phyloP scores from a whole-genome alignment of 352 stramenopile genomes.

The Aphanomyces stellatus region DNA sequence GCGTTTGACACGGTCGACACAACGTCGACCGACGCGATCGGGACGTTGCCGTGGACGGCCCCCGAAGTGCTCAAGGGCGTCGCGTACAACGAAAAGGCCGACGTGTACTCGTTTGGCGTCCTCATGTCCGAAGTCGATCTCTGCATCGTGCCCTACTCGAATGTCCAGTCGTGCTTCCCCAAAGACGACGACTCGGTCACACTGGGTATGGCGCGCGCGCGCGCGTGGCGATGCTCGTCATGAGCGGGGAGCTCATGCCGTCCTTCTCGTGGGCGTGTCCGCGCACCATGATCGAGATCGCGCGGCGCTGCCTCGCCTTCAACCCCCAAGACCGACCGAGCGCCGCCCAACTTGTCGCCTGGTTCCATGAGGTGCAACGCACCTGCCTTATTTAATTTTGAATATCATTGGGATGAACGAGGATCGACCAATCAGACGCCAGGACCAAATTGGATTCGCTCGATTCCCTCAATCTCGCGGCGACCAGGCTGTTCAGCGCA shows the following conservation, averaged over 20 bases:
- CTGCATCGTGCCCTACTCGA: conserved; percentile 9
- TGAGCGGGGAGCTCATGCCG: conserved; percentile 40
- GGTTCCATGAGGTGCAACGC: not conserved
- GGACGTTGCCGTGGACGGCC: conserved; percentile 10
- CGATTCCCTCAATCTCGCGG: too few relatives aligned
- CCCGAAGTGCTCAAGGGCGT: conserved; percentile 14
- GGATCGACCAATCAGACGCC: too few relatives aligned
- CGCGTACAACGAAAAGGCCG: conserved; percentile 2
- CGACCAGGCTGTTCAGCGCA: too few relatives aligned
- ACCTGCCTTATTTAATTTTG: too few relatives aligned
- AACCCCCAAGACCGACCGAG: conserved; percentile 23
- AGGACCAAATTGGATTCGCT: too few relatives aligned
- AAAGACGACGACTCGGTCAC: not conserved
- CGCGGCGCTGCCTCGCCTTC: conserved; percentile 34
- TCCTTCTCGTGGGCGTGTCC: conserved; percentile 40
- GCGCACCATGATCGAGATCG: conserved; percentile 33
- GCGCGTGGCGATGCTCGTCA: conserved; percentile 25
- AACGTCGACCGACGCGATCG: conserved; percentile 4
- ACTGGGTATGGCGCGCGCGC: conserved; percentile 4
- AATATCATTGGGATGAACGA: too few relatives aligned
- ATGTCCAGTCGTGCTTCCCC: not conserved
- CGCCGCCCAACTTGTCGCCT: not conserved
- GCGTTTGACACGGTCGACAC: conserved; percentile 14
- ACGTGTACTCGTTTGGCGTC: conserved; percentile 18
- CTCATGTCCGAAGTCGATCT: conserved; percentile 16